A percentile compares a stretch with the other conserved stretches of the same genome.
Conservation (phyloP, 1,284 basidiomycete genomes). For the Trichosporon ovoides region DNA sequence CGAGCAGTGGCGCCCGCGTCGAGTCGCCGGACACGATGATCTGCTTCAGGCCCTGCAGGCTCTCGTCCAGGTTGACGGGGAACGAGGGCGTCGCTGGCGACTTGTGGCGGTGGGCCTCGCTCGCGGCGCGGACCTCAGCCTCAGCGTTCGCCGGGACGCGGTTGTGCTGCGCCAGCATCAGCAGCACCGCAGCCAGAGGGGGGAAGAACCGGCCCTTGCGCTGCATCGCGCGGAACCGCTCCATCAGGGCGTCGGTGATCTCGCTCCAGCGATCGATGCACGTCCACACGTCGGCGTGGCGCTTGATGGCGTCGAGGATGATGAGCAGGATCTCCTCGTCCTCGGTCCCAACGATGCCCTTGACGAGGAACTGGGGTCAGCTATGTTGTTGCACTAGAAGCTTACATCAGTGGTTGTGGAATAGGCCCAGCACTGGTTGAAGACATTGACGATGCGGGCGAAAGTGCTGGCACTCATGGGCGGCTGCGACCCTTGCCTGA, state of each 20-base stretch:
- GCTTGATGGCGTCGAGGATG: constrained; percentile 35
- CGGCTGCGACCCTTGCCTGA: constrained; percentile 24
- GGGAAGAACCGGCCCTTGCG: constrained; percentile 26
- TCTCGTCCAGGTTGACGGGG: constrained; percentile 28
- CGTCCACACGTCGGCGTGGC: constrained; percentile 45
- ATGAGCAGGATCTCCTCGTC: constrained; percentile 39
- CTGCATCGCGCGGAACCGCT: constrained; percentile 31
- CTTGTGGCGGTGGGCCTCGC: constrained; percentile 13
- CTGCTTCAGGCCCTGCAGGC: constrained; percentile 26
- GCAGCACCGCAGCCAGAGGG: constrained; percentile 26
- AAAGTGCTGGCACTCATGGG: constrained; percentile 41
- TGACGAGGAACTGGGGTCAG: constrained; percentile 33
- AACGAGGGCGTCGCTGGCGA: constrained; percentile 15
- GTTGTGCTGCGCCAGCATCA: constrained; percentile 27
- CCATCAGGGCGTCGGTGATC: constrained; percentile 36
- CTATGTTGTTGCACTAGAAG: neutral
- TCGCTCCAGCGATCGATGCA: constrained; percentile 42
- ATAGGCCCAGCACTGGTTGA: constrained; percentile 32
- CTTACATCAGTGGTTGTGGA: constrained; percentile 41
- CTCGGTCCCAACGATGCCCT: constrained; percentile 31
- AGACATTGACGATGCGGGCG: constrained; percentile 37
- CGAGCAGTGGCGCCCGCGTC: constrained; percentile 21
- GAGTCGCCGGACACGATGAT: constrained; percentile 22
- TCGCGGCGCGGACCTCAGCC: constrained; percentile 29
- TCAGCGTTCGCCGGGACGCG: constrained; percentile 32